Evolutionary conservation across 768 basidiomycete species (phyloP), one percentile per base, ranked within the genome.

Genomic region (Tulasnella sp.): DNA sequence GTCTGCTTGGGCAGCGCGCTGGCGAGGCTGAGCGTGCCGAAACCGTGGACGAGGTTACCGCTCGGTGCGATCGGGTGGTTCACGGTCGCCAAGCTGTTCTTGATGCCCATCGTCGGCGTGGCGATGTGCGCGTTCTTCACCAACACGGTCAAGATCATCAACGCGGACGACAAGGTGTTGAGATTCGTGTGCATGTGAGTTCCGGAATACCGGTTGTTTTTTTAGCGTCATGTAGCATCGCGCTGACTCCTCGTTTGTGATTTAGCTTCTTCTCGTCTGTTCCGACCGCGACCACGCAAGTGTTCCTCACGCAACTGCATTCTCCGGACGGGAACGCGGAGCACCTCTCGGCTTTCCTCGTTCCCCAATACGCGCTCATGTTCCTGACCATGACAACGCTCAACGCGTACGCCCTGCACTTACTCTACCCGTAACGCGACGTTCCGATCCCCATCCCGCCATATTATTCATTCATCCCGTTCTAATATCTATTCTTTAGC

Each of bases 171-270:
- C 75, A 85, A 85, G 40, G 86, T 90, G 0, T 77, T 90, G 22
- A 82, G 83, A 74, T 89, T 90, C 69, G 85, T 90, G 17, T 87
- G 87, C 85, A 87, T 90, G 89, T 89, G 71, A 77, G 88, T 81
- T 26, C 37, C 36, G 37, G 37, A n/a, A 8, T 62, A 29, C 26
- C n/a, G n/a, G n/a, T 19, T 69, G 2, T 70, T 22, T 34, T 12
- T 39, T 32, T 19, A 1, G 5, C n/a, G 52, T 22, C 32, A 3
- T 35, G 44, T 6, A 14, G 4, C 5, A 14, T n/a, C 3, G 26
- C n/a, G 44, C 67, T 71, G 34, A 52, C 44, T 34, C 59, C 35
- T 1, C 17, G 9, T n/a, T 68, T 0, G n/a, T 41, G 3, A 26
- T n/a, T n/a, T 73, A 88, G 87, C 73, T 86, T 89, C 76, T 79